Conservation (phyloP, 495 filamentous ascomycete genomes). For the Annulohypoxylon stygium region DNA sequence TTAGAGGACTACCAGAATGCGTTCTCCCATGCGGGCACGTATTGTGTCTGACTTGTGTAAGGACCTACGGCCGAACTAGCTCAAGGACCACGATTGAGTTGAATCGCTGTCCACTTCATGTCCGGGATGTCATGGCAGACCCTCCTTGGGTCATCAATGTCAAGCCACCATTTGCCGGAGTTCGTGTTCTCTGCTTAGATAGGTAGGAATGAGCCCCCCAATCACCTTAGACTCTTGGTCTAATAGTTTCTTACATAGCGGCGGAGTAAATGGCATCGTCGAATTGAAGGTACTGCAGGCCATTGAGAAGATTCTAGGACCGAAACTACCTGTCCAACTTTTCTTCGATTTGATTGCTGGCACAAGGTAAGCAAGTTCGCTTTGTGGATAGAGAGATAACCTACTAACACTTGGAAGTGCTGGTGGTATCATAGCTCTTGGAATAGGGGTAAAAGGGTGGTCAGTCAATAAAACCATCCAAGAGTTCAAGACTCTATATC, state of each 20-base stretch:
- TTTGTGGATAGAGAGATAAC: background rate
- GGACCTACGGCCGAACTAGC: background rate
- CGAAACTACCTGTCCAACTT: background rate
- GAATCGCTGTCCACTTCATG: constrained; percentile 1
- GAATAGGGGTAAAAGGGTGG: constrained; percentile 8
- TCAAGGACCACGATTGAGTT: constrained; percentile 5
- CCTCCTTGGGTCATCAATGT: background rate
- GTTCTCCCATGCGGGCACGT: constrained; percentile 10
- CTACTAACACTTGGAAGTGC: background rate
- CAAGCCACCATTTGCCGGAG: background rate
- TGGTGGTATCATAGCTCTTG: background rate
- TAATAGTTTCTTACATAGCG: background rate
- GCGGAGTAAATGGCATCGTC: background rate
- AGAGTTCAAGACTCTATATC: background rate
- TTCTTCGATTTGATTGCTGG: constrained; percentile 1
- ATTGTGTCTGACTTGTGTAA: constrained; percentile 1
- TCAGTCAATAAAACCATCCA: background rate
- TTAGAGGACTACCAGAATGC: constrained; percentile 11
- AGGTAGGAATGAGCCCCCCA: background rate
- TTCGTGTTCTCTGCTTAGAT: constrained; percentile 9
- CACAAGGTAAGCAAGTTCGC: background rate
- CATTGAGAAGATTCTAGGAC: background rate
- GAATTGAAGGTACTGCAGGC: constrained; percentile 5
- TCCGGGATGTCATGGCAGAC: constrained; percentile 7
- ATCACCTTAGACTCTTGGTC: background rate